A percentile compares a stretch with the other conserved stretches of the same genome.
phyloP scores from a whole-genome alignment of 225 moss, liverwort and hornwort species.

The Marchantia paleacea region DNA sequence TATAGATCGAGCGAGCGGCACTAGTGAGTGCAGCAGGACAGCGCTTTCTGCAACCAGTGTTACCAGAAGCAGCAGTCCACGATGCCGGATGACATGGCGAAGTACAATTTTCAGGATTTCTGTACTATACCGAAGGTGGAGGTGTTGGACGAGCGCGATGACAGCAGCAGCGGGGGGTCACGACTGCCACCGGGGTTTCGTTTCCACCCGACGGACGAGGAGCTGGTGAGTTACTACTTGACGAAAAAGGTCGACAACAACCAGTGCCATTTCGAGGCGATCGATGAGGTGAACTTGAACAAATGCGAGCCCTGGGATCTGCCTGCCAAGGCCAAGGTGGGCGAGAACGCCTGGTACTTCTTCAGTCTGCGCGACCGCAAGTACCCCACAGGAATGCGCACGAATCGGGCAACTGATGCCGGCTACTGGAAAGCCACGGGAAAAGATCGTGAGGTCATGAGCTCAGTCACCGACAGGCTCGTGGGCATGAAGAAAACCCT shows the following conservation, averaged over 20 bases:
- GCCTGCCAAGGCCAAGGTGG: conserved; percentile 33
- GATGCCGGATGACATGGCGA: conserved; percentile 21
- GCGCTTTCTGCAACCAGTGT: background rate
- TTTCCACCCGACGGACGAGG: conserved; percentile 43
- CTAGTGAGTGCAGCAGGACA: background rate
- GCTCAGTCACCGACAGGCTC: conserved; percentile 11
- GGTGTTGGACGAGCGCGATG: background rate
- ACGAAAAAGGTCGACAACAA: conserved; percentile 24
- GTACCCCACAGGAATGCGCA: conserved; percentile 41
- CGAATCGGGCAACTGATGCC: conserved; percentile 41
- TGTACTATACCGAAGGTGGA: conserved; percentile 21
- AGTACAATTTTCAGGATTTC: conserved; percentile 11
- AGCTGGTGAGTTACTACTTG: conserved; percentile 38
- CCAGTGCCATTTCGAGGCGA: conserved; percentile 22
- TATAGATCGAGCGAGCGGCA: too few relatives aligned
- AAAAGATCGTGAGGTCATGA: conserved; percentile 35
- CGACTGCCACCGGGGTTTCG: conserved; percentile 35
- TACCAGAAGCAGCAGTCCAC: background rate
- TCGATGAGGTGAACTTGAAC: conserved; percentile 42
- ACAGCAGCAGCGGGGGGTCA: background rate
- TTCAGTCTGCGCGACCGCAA: conserved; percentile 45
- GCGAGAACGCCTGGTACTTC: conserved; percentile 38
- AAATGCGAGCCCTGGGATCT: conserved; percentile 50
- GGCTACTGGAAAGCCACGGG: conserved; percentile 55
- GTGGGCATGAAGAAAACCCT: conserved; percentile 52